Evolutionary conservation across 1,284 basidiomycete genomes (phyloP).

Genomic region (Chalciporus piperatoides): DNA sequence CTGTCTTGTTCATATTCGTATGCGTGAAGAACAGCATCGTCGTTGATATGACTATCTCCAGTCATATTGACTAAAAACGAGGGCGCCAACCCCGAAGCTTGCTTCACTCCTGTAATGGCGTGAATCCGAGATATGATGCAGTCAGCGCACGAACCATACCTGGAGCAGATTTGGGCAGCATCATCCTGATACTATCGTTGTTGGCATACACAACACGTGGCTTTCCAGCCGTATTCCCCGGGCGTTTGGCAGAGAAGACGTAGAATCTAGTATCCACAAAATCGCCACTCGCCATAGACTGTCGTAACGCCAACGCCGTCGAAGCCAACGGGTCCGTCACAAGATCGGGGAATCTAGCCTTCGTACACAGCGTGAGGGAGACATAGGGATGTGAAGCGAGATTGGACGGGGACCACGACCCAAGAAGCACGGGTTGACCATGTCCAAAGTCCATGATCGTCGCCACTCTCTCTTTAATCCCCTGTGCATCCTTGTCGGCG

Average conservation of each 20-base stretch:
- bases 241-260: conserved; percentile 24
- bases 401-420: conserved; percentile 21
- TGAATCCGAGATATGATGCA: neutral
- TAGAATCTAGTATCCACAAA: conserved; percentile 31
- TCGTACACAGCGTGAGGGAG: conserved; percentile 21
- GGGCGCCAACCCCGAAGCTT: conserved; percentile 4
- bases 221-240: conserved; percentile 11
- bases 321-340: conserved; percentile 19
- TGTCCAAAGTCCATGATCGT: conserved; percentile 28
- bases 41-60: conserved; percentile 17
- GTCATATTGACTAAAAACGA: conserved; percentile 26
- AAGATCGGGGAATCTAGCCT: conserved; percentile 11
- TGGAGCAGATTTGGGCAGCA: conserved; percentile 14
- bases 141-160: conserved; percentile 3
- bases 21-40: conserved; percentile 25
- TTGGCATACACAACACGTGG: conserved; percentile 29
- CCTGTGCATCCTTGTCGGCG: conserved; percentile 3
- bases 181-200: conserved; percentile 13
- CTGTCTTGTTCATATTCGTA: conserved; percentile 31
- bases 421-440: conserved; percentile 23
- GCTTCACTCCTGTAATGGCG: conserved; percentile 9
- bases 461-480: conserved; percentile 12
- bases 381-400: conserved; percentile 23
- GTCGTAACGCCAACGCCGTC: conserved; percentile 18
- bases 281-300: conserved; percentile 27